Base-by-base conservation (phyloP, 495 filamentous ascomycete species). In the Talaromyces trachyspermus region DNA sequence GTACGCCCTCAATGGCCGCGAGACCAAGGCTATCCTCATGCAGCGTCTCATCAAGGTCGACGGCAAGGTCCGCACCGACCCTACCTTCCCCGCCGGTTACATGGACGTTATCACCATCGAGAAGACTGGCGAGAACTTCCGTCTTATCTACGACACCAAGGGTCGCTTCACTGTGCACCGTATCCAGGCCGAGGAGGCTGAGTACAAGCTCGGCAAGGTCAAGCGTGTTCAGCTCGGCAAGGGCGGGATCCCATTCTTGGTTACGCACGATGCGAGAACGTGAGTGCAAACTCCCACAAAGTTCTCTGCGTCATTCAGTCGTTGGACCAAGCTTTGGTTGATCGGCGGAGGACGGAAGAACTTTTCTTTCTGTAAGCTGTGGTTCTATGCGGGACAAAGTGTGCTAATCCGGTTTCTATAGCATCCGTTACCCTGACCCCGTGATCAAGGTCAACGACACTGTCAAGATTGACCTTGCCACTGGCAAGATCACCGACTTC, bases 201-300 rank as follows among this genome's bases (percentile, higher is more conserved):
- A 85, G 77, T 98, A 94, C 85, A 98, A 98, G 85, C 80, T 98
- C 52, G 89, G 89, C 75, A 98, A 97, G 79, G 94, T 97, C 78
- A 96, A 95, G 86, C 80, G 89, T 58, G 92, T 97, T 35, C 94
- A 98, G 79, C 83, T 98, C 61, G 94, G 92, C 80, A 88, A 87
- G 71, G 94, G 92, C 75, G 92, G 91, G 75, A 92, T 98, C 80
- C 92, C 92, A 87, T 97, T 95, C 88, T 95, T 96, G 86, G 92
- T 97, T 86, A 97, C 94, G 88, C 94, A 97, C 83, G 92, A 98
- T 88, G 92, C 94, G 75, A 83, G 92, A 87, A 98, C 94, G 90
- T 96, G 76, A 92, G 90, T 86, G 70, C 81, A 81, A 54, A 57
- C 68, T 66, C 66, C 67, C 55, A 57, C 49, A 22, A 78, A 85